phyloP scores from a whole-genome alignment of 2,329 filamentous ascomycete species.

The Penicillium janthinellum region DNA sequence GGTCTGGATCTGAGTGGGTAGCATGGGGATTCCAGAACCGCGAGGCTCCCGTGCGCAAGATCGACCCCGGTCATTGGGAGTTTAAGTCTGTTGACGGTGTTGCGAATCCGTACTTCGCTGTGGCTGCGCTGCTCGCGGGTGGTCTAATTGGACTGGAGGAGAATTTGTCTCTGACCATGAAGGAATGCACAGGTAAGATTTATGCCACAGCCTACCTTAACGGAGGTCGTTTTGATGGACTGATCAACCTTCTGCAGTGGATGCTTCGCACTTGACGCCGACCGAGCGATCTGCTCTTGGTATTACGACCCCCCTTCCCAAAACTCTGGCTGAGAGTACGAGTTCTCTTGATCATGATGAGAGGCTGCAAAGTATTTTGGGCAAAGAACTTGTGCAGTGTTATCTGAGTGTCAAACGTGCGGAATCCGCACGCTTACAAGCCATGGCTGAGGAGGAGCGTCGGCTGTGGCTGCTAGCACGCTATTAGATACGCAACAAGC shows the following conservation, averaged over 20 bases:
- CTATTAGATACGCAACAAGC: slow-evolving; percentile 32
- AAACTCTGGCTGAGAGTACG: slow-evolving; percentile 39
- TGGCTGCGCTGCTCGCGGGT: slow-evolving; percentile 62
- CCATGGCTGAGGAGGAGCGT: slow-evolving; percentile 35
- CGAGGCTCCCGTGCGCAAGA: slow-evolving; percentile 71
- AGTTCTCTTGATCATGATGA: slow-evolving; percentile 33
- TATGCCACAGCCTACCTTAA: background rate
- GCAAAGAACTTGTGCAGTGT: slow-evolving; percentile 28
- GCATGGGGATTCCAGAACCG: slow-evolving; percentile 82
- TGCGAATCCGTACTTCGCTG: slow-evolving; percentile 74
- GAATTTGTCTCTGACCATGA: slow-evolving; percentile 27
- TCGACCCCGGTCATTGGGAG: slow-evolving; percentile 72
- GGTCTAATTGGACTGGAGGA: slow-evolving; percentile 58
- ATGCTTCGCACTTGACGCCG: slow-evolving; percentile 37
- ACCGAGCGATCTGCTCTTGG: slow-evolving; percentile 35
- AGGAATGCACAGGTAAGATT: slow-evolving; percentile 38
- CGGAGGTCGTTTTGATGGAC: background rate
- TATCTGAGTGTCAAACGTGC: slow-evolving; percentile 38
- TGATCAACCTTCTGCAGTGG: slow-evolving; percentile 22
- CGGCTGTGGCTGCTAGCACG: slow-evolving; percentile 42
- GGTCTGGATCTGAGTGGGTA: slow-evolving; percentile 78
- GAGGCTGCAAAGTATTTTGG: slow-evolving; percentile 33
- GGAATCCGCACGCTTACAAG: slow-evolving; percentile 34
- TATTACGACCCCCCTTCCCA: slow-evolving; percentile 42
- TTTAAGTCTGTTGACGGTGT: slow-evolving; percentile 76